Conservation (phyloP, 176 grass and related monocot species). For the Puccinellia tenuiflora region DNA sequence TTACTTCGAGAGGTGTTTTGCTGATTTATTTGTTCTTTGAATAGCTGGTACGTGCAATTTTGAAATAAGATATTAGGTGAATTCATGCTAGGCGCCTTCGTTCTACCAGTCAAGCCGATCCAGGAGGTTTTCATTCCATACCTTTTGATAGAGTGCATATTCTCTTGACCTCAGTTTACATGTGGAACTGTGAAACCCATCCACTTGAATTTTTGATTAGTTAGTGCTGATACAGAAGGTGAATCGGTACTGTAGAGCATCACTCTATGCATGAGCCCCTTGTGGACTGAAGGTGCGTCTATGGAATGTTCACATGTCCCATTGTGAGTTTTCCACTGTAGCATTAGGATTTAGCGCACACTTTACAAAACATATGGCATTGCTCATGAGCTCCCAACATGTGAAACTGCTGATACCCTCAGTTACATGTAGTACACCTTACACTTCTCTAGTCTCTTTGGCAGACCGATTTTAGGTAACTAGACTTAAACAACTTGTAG, state of each 20-base stretch:
- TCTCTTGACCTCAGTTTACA: slow-evolving; percentile 7
- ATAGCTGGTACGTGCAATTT: neutral
- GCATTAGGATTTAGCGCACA: slow-evolving; percentile 7
- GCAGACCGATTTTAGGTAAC: neutral
- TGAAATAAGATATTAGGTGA: neutral
- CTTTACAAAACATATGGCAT: neutral
- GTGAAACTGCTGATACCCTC: neutral
- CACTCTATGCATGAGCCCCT: neutral
- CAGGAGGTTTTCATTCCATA: neutral
- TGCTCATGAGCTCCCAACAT: slow-evolving; percentile 11
- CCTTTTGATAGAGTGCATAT: slow-evolving; percentile 10
- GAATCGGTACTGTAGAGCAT: neutral
- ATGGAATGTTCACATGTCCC: neutral
- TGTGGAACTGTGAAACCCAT: neutral
- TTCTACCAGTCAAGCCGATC: neutral
- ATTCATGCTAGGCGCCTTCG: neutral
- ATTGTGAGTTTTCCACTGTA: neutral
- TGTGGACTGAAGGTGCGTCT: neutral
- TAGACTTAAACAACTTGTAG: neutral
- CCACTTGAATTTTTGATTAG: neutral
- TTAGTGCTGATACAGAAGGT: neutral
- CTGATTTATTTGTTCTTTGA: slow-evolving; percentile 22
- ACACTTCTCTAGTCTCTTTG: slow-evolving; percentile 3
- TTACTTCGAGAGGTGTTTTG: neutral
- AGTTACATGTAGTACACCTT: neutral